A percentile compares a stretch with the other conserved stretches of the same genome.
These are phyloP conservation scores for Sherardia arvensis DNA, from an alignment of 257 asterid genomes.

Conservation along the genomic window DNA sequence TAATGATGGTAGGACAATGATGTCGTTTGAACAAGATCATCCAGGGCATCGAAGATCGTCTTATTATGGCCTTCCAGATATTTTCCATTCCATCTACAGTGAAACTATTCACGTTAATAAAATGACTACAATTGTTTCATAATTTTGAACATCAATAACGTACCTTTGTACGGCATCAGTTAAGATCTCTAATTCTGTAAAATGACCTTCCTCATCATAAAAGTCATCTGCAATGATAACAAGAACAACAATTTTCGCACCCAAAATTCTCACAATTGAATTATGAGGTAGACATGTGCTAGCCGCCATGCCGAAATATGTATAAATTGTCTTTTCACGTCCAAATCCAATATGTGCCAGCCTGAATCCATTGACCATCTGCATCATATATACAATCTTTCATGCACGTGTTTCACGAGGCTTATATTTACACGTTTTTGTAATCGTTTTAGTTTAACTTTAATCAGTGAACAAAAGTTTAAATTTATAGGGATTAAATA, in stretches of 20 bases:
- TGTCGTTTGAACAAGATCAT: slow-evolving; percentile 32
- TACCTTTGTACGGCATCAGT: slow-evolving; percentile 47
- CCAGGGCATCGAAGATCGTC: slow-evolving; percentile 48
- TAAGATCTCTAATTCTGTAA: slow-evolving; percentile 24
- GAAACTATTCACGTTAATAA: no score
- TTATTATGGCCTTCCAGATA: slow-evolving; percentile 41
- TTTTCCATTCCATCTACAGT: slow-evolving; percentile 51
- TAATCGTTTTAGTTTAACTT: no score
- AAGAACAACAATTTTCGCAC: slow-evolving; percentile 39
- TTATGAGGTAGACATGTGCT: slow-evolving; percentile 26
- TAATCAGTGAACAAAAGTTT: no score
- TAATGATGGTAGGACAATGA: slow-evolving; percentile 14
- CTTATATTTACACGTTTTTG: no score
- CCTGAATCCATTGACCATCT: slow-evolving; percentile 51
- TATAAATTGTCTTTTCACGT: slow-evolving; percentile 44
- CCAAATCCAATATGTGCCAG: slow-evolving; percentile 60
- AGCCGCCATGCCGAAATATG: slow-evolving; percentile 41
- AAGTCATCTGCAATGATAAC: slow-evolving; percentile 52
- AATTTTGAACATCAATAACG: no score
- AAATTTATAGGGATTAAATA: no score
- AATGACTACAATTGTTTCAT: no score
- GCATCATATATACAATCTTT: not conserved
- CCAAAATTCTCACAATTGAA: slow-evolving; percentile 25
- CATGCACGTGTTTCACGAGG: not conserved
- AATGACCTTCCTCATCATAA: slow-evolving; percentile 48